These are phyloP conservation scores for Carex myosuroides DNA, from an alignment of 176 grass and related monocot species.

Conservation along the genomic window DNA sequence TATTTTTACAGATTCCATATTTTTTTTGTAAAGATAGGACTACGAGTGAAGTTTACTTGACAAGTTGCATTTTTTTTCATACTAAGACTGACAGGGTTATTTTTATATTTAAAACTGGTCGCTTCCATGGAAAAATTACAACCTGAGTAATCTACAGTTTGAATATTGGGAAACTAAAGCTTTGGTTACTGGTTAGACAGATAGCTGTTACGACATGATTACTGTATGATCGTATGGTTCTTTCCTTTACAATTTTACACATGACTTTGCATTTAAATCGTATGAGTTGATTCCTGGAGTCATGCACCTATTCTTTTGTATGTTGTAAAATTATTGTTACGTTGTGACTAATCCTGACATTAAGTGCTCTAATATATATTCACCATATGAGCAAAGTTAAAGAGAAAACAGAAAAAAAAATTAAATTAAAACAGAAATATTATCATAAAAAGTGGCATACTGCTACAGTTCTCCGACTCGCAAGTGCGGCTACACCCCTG, in stretches of 20 bases:
- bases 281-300: not conserved
- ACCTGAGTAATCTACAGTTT: not conserved
- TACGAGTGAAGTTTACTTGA: not conserved
- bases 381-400: not conserved
- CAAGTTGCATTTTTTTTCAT: not conserved
- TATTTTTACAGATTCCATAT: not conserved
- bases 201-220: too few relatives aligned
- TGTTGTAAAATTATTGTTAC: not conserved
- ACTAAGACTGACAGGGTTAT: not conserved
- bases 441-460: conserved; percentile 20
- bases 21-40: not conserved
- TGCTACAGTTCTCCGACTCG: conserved; percentile 47
- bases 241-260: not conserved
- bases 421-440: not conserved
- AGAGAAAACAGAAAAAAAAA: not conserved
- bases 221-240: not conserved
- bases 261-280: not conserved
- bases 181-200: not conserved
- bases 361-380: not conserved
- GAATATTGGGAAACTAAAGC: not conserved
- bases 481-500: conserved; percentile 69
- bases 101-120: not conserved
- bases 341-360: not conserved
- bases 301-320: not conserved
- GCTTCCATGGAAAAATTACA: not conserved